Evolutionary conservation across 495 filamentous ascomycete genomes (phyloP).

Genomic region (Cercophora scortea): DNA sequence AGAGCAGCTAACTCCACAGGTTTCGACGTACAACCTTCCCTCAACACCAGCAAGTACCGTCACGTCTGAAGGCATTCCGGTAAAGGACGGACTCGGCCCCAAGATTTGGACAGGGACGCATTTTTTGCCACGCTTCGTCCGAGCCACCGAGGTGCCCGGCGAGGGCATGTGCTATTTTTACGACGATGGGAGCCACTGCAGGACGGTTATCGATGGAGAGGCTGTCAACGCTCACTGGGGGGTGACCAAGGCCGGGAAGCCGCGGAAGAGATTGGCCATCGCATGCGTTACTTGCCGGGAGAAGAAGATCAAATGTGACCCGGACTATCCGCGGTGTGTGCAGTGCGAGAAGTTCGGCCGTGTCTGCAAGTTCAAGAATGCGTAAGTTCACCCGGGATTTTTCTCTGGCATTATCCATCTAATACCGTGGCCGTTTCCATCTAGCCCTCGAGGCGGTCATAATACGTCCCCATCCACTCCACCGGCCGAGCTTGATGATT

Average conservation of each 20-base stretch:
- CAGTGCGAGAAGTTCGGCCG: constrained; percentile 87
- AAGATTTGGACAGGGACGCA: constrained; percentile 56
- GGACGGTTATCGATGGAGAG: constrained; percentile 76
- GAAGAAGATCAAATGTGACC: constrained; percentile 96
- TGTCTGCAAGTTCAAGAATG: constrained; percentile 78
- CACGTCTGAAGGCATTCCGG: constrained; percentile 32
- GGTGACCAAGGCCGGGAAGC: constrained; percentile 86
- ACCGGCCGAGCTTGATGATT: constrained; percentile 39
- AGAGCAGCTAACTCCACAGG: constrained; percentile 20
- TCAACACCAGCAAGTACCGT: constrained; percentile 31
- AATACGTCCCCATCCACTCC: constrained; percentile 44
- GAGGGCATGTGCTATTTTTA: constrained; percentile 83
- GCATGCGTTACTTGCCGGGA: constrained; percentile 86
- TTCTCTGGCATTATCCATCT: neutral
- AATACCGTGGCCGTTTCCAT: constrained; percentile 4
- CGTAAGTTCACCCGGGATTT: constrained; percentile 52
- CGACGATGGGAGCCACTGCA: constrained; percentile 77
- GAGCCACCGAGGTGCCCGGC: constrained; percentile 56
- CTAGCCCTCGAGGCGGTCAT: constrained; percentile 47
- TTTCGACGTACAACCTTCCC: constrained; percentile 20
- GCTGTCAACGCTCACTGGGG: constrained; percentile 88
- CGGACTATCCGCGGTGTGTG: constrained; percentile 73
- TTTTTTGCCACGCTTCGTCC: constrained; percentile 51
- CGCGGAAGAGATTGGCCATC: constrained; percentile 79
- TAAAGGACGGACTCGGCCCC: constrained; percentile 48